phyloP scores from a whole-genome alignment of 1,139 yeast species.

The Hyphopichia khmerensis region DNA sequence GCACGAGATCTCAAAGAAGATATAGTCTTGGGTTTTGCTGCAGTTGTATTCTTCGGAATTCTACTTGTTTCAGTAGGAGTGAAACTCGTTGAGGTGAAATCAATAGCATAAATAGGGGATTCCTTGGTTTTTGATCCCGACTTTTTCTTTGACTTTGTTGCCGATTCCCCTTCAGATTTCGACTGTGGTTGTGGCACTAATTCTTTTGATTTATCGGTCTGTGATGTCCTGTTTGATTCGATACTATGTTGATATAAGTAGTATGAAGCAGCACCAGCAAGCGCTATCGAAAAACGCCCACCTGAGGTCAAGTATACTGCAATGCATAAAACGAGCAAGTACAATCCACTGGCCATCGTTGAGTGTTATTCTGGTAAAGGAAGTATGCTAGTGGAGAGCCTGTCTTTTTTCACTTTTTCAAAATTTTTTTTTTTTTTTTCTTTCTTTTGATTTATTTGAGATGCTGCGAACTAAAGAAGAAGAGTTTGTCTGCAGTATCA shows the following conservation, averaged over 20 bases:
- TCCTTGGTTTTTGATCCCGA: conserved; percentile 9
- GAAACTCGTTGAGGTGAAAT: conserved; percentile 40
- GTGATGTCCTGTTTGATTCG: background rate
- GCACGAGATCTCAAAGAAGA: conserved; percentile 21
- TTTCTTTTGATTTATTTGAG: no score
- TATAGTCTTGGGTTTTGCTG: conserved; percentile 14
- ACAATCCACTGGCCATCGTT: conserved; percentile 1
- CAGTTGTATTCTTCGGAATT: conserved; percentile 9
- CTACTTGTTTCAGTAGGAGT: conserved; percentile 20
- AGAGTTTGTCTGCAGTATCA: conserved; percentile 1
- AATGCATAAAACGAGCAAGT: background rate
- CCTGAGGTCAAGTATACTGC: conserved; percentile 8
- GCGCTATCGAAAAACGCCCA: conserved; percentile 18
- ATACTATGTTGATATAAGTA: conserved; percentile 4
- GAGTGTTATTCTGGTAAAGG: background rate
- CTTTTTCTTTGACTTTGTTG: background rate
- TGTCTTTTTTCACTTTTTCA: background rate
- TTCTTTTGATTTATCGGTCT: background rate
- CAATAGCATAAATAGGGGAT: conserved; percentile 44
- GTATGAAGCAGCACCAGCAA: conserved; percentile 9
- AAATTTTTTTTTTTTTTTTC: background rate
- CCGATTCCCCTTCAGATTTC: background rate
- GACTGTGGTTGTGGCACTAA: background rate
- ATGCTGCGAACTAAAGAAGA: background rate
- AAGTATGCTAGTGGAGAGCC: background rate